phyloP scores from a whole-genome alignment of 352 stramenopile genomes.

The Phytophthora megakarya region DNA sequence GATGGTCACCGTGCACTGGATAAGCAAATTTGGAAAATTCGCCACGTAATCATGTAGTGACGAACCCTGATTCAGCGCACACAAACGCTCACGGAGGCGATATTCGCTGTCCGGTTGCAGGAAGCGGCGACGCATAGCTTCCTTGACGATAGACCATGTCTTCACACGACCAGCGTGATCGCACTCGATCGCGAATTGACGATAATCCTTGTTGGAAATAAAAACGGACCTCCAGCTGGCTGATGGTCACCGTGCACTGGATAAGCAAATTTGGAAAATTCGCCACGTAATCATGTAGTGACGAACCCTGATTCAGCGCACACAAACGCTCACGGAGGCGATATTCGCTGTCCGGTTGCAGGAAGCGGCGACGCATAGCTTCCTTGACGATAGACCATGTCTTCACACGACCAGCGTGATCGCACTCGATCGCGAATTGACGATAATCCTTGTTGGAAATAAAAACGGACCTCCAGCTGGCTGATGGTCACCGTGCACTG shows the following conservation, averaged over 20 bases:
- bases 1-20: background rate
- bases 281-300: slow-evolving; percentile 1
- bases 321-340: slow-evolving; percentile 2
- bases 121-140: background rate
- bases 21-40: slow-evolving; percentile 1
- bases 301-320: background rate
- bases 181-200: background rate
- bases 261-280: slow-evolving; percentile 2
- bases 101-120: slow-evolving; percentile 1
- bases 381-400: slow-evolving; percentile 1
- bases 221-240: background rate
- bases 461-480: too few species aligned
- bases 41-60: slow-evolving; percentile 1
- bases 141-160: slow-evolving; percentile 1
- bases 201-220: slow-evolving; percentile 12
- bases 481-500: too few species aligned
- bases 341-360: slow-evolving; percentile 2
- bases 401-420: background rate
- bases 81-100: slow-evolving; percentile 1
- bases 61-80: background rate
- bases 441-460: too few species aligned
- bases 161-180: background rate
- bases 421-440: slow-evolving; percentile 1
- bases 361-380: background rate
- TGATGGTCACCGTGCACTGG: background rate